phyloP scores from a whole-genome alignment of 768 basidiomycete species.

The Psilocybe sp. region DNA sequence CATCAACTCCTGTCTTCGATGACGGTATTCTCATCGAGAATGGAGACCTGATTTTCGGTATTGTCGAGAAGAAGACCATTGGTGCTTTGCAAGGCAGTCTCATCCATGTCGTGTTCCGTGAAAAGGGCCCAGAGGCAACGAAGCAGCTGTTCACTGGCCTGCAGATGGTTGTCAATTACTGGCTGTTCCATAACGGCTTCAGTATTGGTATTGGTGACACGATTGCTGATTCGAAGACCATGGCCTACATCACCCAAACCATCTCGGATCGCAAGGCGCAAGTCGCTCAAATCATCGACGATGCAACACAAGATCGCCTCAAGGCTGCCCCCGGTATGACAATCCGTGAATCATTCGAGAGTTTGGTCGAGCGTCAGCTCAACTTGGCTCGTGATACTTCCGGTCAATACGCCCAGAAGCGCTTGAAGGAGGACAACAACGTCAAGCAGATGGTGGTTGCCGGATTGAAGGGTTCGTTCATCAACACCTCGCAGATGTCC shows the following conservation, averaged over 20 bases:
- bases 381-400: constrained; percentile 94
- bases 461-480: constrained; percentile 97
- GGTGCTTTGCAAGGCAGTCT: constrained; percentile 93
- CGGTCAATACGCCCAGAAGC: constrained; percentile 95
- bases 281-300: constrained; percentile 76
- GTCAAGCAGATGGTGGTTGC: constrained; percentile 99
- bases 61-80: constrained; percentile 98
- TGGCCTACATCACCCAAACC: constrained; percentile 80
- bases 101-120: constrained; percentile 94
- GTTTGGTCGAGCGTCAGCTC: constrained; percentile 83
- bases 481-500: constrained; percentile 99
- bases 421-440: constrained; percentile 98
- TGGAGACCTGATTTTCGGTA: constrained; percentile 91
- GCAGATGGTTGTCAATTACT: constrained; percentile 95
- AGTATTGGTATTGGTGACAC: constrained; percentile 99
- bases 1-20: constrained; percentile 80
- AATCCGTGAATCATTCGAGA: constrained; percentile 97
- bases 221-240: constrained; percentile 87
- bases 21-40: constrained; percentile 97
- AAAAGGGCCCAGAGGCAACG: constrained; percentile 93
- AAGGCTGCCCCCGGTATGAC: constrained; percentile 97
- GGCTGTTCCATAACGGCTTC: constrained; percentile 99
- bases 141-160: constrained; percentile 89
- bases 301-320: constrained; percentile 82
- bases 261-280: constrained; percentile 79